Conservation (phyloP, 495 filamentous ascomycete genomes). For the Tuber borchii region DNA sequence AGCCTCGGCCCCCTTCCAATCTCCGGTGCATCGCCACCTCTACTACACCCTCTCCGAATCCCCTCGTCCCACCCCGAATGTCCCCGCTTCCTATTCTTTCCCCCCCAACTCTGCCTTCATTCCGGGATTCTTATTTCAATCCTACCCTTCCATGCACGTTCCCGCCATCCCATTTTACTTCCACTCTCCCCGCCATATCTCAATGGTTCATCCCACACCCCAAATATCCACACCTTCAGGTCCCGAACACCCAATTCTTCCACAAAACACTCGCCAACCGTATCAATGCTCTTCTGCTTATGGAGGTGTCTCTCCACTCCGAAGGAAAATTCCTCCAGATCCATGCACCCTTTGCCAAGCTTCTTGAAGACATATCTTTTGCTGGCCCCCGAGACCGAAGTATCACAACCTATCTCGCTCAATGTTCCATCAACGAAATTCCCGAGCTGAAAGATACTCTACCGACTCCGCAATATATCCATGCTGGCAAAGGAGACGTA, state of each 20-base stretch:
- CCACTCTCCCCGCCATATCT: slow-evolving; percentile 28
- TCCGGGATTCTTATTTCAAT: slow-evolving; percentile 20
- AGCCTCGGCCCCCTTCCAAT: not conserved
- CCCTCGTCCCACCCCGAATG: slow-evolving; percentile 9
- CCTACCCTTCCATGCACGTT: slow-evolving; percentile 24
- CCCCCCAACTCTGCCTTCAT: slow-evolving; percentile 15
- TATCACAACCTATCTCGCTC: slow-evolving; percentile 68
- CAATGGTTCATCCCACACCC: slow-evolving; percentile 28
- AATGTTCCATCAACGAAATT: slow-evolving; percentile 56
- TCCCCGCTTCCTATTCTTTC: slow-evolving; percentile 14
- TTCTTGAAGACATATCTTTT: slow-evolving; percentile 27
- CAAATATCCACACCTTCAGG: slow-evolving; percentile 8
- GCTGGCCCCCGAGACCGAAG: not conserved
- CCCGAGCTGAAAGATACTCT: slow-evolving; percentile 41
- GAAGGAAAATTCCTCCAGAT: slow-evolving; percentile 21
- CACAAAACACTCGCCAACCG: slow-evolving; percentile 12
- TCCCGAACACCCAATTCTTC: slow-evolving; percentile 19
- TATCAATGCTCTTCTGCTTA: slow-evolving; percentile 7
- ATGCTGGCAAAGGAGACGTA: slow-evolving; percentile 63
- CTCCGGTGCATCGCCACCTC: not conserved
- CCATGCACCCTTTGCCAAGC: slow-evolving; percentile 20
- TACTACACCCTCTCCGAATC: not conserved
- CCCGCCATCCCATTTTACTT: slow-evolving; percentile 25
- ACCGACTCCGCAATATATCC: slow-evolving; percentile 60
- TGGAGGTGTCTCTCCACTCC: slow-evolving; percentile 22